Percentiles rank a stretch among this genome's conserved stretches.
phyloP scores from a whole-genome alignment of 768 basidiomycete species.

The Leccinum rimulosum region DNA sequence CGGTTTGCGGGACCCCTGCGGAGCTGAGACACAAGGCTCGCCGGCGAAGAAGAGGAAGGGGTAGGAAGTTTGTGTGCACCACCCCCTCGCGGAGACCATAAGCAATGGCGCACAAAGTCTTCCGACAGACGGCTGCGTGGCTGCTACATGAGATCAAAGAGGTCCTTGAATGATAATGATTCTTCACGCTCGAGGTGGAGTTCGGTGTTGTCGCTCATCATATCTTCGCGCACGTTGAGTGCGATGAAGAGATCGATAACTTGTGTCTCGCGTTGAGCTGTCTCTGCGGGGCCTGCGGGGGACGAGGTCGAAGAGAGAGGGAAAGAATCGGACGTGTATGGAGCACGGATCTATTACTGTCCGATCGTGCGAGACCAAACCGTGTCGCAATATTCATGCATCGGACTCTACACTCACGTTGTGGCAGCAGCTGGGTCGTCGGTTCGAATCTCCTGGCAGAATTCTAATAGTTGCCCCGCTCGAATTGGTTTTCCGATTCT shows the following conservation, averaged over 20 bases:
- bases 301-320: slow-evolving; percentile 41
- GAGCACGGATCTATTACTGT: slow-evolving; percentile 49
- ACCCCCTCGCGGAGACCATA: slow-evolving; percentile 42
- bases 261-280: slow-evolving; percentile 68
- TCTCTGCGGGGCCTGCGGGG: slow-evolving; percentile 33
- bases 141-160: slow-evolving; percentile 69
- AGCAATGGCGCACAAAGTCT: slow-evolving; percentile 52
- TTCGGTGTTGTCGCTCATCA: slow-evolving; percentile 70
- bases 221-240: slow-evolving; percentile 76
- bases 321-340: slow-evolving; percentile 80
- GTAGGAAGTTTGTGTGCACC: slow-evolving; percentile 16
- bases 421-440: too few relatives aligned
- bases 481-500: too few relatives aligned
- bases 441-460: too few relatives aligned
- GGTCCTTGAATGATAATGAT: slow-evolving; percentile 70
- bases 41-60: slow-evolving; percentile 5
- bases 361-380: too few relatives aligned
- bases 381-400: too few relatives aligned
- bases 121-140: slow-evolving; percentile 67
- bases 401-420: too few relatives aligned
- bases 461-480: too few relatives aligned
- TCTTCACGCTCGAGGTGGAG: slow-evolving; percentile 76
- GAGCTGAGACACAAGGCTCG: neutral
- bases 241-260: slow-evolving; percentile 78
- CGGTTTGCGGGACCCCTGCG: neutral